These are phyloP conservation scores for Coemansia sp. DNA, from an alignment of 192 early-diverging fungal species.

Conservation along the genomic window DNA sequence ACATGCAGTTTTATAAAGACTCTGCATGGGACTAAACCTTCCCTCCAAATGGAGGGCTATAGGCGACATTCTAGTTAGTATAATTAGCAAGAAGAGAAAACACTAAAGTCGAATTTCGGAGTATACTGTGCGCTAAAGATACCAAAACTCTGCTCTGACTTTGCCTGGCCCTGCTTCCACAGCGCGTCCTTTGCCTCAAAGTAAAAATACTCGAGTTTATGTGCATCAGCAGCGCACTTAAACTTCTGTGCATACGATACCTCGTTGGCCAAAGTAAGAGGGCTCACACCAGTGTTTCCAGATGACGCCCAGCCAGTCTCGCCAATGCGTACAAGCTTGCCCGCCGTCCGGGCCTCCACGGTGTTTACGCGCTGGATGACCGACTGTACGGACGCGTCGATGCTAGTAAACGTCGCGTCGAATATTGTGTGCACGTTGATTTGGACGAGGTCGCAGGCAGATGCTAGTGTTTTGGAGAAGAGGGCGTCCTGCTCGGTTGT, in stretches of 20 bases:
- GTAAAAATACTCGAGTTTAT: conserved; percentile 46
- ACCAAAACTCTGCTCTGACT: conserved; percentile 47
- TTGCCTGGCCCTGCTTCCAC: conserved; percentile 31
- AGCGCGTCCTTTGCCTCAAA: conserved; percentile 52
- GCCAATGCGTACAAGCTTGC: conserved; percentile 22
- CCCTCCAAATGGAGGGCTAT: conserved; percentile 34
- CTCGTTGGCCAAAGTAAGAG: conserved; percentile 32
- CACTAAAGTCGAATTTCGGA: conserved; percentile 30
- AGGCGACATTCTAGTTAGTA: too few relatives aligned
- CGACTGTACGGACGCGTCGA: conserved; percentile 32
- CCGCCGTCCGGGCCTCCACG: too few relatives aligned
- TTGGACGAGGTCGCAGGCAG: conserved; percentile 36
- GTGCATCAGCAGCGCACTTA: conserved; percentile 26
- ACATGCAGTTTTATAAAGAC: too few relatives aligned
- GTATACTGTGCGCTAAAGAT: conserved; percentile 20
- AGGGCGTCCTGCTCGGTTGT: conserved; percentile 40
- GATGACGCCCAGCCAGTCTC: conserved; percentile 48
- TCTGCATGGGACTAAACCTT: conserved; percentile 7
- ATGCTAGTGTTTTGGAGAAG: conserved; percentile 27
- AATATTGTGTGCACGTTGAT: conserved; percentile 50
- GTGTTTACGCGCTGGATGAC: background rate
- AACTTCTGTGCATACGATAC: conserved; percentile 30
- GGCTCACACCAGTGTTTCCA: conserved; percentile 36
- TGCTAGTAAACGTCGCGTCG: conserved; percentile 19
- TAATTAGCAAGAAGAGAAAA: background rate